Base-by-base conservation (phyloP, 2,329 filamentous ascomycete species). In the Plenodomus tracheiphilus region DNA sequence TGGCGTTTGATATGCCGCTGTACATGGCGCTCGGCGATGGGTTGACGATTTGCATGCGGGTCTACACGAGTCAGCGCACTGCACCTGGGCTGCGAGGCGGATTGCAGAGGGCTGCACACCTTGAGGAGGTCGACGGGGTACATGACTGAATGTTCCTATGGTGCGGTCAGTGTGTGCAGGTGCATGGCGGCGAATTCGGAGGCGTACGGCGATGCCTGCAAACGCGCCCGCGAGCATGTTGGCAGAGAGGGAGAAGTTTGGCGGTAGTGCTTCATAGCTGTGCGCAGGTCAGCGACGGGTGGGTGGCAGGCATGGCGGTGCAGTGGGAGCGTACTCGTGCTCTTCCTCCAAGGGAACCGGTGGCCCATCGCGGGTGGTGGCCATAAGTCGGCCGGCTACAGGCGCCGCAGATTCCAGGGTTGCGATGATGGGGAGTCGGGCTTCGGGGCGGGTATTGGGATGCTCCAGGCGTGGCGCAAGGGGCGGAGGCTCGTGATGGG, bases 111-210 rank as follows among this genome's bases (percentile, higher is more conserved):
- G 51, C 47, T 43, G 66, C 79, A 58, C 73, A 97, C 94, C 88
- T 99, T 99, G 71, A 99, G 88, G 62, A 96, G 85, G 78, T 99
- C 94, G 70, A 99, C 89, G 17, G 94, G 94, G 72, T 99, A 99
- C 94, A 99, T 97, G 66, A 96, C 92, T 51, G 93, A 95, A 75
- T 97, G 93, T 78, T 97, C 93, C 92, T 97, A 52, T 56, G 41
- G 53, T 54, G 59, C 39, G 41, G 53, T 72, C 56, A 61, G 71
- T 49, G 35, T 36, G 41, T 49, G 39, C 36, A 40, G 46, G 43
- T 44, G 38, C 35, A 51, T 39, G 44, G 47, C 51, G 46, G 47
- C 50, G 40, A 45, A 40, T 37, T 49, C 40, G 51, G 55, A 45
- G 46, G 67, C 86, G 64, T 85, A 95, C 91, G 66, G 92, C 91